These are phyloP conservation scores for Acanthamoeba royreba DNA, from an alignment of 208 protist species.

Conservation along the genomic window DNA sequence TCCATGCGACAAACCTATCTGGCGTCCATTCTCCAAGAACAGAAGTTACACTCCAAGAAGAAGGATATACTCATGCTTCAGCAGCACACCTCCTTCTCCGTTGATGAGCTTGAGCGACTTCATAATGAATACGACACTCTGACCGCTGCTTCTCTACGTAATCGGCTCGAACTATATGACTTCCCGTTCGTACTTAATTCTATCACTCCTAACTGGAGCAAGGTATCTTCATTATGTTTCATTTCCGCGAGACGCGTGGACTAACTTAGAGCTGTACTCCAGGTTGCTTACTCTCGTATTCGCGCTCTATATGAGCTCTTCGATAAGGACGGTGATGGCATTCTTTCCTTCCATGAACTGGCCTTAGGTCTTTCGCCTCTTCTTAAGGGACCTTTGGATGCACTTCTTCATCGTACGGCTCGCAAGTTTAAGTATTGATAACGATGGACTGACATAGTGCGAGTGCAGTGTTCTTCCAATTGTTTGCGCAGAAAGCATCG, in stretches of 20 bases:
- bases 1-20: constrained; percentile 23
- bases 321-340: background rate
- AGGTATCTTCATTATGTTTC: background rate
- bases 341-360: constrained; percentile 29
- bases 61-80: constrained; percentile 25
- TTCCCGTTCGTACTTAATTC: constrained; percentile 1
- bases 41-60: constrained; percentile 9
- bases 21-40: background rate
- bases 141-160: background rate
- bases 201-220: constrained; percentile 7
- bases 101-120: constrained; percentile 23
- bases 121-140: background rate
- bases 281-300: background rate
- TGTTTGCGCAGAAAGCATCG: background rate
- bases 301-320: constrained; percentile 4
- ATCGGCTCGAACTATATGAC: constrained; percentile 38
- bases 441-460: background rate
- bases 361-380: constrained; percentile 6
- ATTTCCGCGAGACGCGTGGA: background rate
- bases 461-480: background rate
- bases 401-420: constrained; percentile 20
- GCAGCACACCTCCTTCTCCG: constrained; percentile 19
- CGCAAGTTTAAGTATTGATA: background rate
- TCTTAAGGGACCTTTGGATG: constrained; percentile 5
- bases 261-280: background rate